Evolutionary conservation across 257 asterid genomes (phyloP).

Genomic region (Nicotiana tomentosiformis): DNA sequence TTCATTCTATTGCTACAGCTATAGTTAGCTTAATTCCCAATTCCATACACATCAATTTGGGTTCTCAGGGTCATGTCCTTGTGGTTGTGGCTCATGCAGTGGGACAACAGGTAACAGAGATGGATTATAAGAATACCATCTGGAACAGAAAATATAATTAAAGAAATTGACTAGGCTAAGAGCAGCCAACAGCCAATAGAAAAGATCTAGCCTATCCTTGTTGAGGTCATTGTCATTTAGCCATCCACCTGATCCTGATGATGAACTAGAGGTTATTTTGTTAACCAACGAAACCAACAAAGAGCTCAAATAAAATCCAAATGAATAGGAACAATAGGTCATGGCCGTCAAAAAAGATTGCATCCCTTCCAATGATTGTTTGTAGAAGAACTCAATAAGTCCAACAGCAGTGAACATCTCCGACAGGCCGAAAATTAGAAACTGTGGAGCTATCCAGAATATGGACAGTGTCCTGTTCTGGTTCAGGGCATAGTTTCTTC

Average conservation of each 20-base stretch:
- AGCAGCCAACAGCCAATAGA: slow-evolving; percentile 66
- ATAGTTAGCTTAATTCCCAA: background rate
- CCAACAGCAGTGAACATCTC: slow-evolving; percentile 85
- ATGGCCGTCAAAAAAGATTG: slow-evolving; percentile 64
- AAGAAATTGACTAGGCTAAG: slow-evolving; percentile 62
- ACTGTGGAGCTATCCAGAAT: slow-evolving; percentile 77
- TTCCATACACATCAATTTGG: background rate
- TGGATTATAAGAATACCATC: slow-evolving; percentile 55
- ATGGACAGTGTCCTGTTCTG: slow-evolving; percentile 29
- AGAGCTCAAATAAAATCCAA: slow-evolving; percentile 67
- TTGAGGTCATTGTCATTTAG: slow-evolving; percentile 58
- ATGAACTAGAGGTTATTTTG: slow-evolving; percentile 30
- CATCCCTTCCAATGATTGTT: slow-evolving; percentile 57
- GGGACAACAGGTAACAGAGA: slow-evolving; percentile 1
- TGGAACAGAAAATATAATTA: slow-evolving; percentile 61
- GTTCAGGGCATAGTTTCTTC: slow-evolving; percentile 26
- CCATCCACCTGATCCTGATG: slow-evolving; percentile 39
- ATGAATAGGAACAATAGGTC: slow-evolving; percentile 65
- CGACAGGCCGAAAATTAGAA: slow-evolving; percentile 54
- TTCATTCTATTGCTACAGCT: background rate
- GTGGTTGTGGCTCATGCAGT: background rate
- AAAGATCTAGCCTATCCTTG: slow-evolving; percentile 60
- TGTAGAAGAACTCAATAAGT: slow-evolving; percentile 60
- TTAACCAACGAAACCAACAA: slow-evolving; percentile 48
- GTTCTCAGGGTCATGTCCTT: background rate